Evolutionary conservation across 2,329 filamentous ascomycete genomes (phyloP).

Genomic region (Colletotrichum lini): DNA sequence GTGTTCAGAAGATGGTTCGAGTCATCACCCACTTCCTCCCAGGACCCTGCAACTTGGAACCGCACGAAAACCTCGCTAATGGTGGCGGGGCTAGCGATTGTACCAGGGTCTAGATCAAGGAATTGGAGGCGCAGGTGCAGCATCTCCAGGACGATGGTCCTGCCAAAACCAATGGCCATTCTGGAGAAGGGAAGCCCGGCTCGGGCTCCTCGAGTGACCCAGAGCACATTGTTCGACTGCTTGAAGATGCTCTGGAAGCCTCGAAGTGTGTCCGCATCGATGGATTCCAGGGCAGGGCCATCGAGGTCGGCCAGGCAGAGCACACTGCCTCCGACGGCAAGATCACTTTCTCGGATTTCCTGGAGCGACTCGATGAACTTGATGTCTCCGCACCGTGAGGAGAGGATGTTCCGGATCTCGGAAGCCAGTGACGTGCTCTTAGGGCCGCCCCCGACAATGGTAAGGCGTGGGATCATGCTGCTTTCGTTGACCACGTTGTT

Average conservation of each 20-base stretch:
- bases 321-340: slow-evolving; percentile 42
- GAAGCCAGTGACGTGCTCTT: no score
- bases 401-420: slow-evolving; percentile 9
- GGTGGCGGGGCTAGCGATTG: no score
- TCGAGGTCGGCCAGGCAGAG: slow-evolving; percentile 36
- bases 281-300: slow-evolving; percentile 48
- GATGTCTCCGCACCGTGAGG: slow-evolving; percentile 1
- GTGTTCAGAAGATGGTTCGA: background rate
- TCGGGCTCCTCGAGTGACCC: slow-evolving; percentile 43
- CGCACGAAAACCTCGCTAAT: slow-evolving; percentile 6
- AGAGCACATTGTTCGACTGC: slow-evolving; percentile 40
- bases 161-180: slow-evolving; percentile 37
- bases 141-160: slow-evolving; percentile 29
- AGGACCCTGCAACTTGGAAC: background rate
- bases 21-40: background rate
- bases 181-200: slow-evolving; percentile 39
- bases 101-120: slow-evolving; percentile 24
- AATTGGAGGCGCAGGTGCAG: slow-evolving; percentile 30
- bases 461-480: no score
- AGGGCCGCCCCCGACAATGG: no score
- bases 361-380: background rate
- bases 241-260: slow-evolving; percentile 43
- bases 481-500: no score
- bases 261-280: slow-evolving; percentile 48
- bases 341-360: slow-evolving; percentile 4